Base-by-base conservation (phyloP, 2,329 filamentous ascomycete species). In the Cyphellophora europaea region DNA sequence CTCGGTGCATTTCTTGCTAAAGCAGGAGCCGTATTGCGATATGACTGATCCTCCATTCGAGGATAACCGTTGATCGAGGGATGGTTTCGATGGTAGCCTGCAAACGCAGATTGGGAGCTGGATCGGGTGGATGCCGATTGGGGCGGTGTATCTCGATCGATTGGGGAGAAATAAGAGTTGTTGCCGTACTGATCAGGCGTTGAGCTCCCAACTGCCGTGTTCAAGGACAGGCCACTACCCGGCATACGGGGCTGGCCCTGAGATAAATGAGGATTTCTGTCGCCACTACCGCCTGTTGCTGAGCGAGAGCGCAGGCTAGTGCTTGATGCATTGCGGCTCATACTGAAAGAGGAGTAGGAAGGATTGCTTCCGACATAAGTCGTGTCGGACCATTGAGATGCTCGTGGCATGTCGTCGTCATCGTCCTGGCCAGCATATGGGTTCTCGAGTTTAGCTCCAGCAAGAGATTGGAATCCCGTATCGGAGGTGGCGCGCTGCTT, bases 131-230 rank as follows among this genome's bases (percentile, higher is more conserved):
- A 86, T 4, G 83, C 53, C 10, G 64, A 59, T 40, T 43, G 41
- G 19, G 50, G 50, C 8, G 40, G 62, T 8, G 45, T 40, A 21
- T 50, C 48, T 21, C 47, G 86, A 36, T 95, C 88, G 2, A 80
- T 72, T 0, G 91, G 91, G 1, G 89, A 96, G 59, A 98, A 98
- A 61, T 95, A 96, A 3, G 88, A 95, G 39, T 87, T 85, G n/a
- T 68, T 74, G 21, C 65, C 67, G 33, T 74, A 69, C 13, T 74
- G 36, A 38, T 38, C 8, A 43, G 33, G 6, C 40, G 40, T 21
- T 40, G 40, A 15, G 8, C 21, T n/a, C n/a, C 8, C 21, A 8
- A 30, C 27, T 30, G 11, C 15, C 4, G 45, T 49, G 27, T 47
- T 49, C 31, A 49, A 33, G 8, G 39, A 42, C 12, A 44, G 37